Percentiles rank a stretch among this genome's conserved stretches.
Conservation (phyloP, 495 filamentous ascomycete species). For the Annulohypoxylon maeteangense region DNA sequence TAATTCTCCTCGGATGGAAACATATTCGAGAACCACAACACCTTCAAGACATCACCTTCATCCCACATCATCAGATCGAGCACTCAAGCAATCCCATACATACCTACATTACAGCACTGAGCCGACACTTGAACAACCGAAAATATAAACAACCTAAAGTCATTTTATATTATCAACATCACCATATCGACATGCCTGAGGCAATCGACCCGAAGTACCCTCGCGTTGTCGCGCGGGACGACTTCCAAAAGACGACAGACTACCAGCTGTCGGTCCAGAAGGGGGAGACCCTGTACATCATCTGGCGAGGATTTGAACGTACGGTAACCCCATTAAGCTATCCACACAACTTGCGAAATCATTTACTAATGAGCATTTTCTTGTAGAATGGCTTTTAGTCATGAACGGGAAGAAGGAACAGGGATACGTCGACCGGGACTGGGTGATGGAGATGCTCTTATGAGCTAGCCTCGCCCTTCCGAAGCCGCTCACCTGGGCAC, state of each 20-base stretch:
- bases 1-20: neutral
- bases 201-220: neutral
- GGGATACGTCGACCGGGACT: neutral
- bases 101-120: no score
- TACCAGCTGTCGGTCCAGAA: neutral
- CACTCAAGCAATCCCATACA: no score
- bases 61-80: no score
- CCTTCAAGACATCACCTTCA: neutral
- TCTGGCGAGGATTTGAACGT: neutral
- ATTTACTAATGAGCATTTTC: neutral
- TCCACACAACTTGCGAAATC: neutral
- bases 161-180: neutral
- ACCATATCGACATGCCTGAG: neutral
- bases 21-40: neutral
- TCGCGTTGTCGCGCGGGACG: neutral
- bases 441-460: neutral
- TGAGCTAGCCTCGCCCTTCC: neutral
- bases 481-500: neutral
- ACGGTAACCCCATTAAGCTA: neutral
- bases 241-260: neutral
- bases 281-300: neutral
- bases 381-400: neutral
- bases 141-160: no score
- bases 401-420: neutral
- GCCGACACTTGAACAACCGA: no score